Conservation (phyloP, 2,329 filamentous ascomycete genomes). For the Sclerotinia subarctica region DNA sequence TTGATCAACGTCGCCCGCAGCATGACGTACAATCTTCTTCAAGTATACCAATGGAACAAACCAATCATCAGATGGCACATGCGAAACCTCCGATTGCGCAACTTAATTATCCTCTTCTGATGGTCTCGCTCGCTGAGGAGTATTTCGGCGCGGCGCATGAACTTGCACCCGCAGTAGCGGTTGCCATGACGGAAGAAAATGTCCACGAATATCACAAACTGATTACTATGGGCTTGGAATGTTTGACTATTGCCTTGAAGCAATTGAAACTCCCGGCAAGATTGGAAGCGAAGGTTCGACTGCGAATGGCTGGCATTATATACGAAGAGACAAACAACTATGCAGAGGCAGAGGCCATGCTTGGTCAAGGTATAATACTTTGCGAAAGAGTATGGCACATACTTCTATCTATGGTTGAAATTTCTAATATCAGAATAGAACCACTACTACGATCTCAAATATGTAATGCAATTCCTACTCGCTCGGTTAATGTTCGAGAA, state of each 20-base stretch:
- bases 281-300: conserved; percentile 64
- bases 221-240: conserved; percentile 68
- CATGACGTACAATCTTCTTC: conserved; percentile 9
- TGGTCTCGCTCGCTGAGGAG: conserved; percentile 72
- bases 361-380: conserved; percentile 68
- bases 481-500: conserved; percentile 67
- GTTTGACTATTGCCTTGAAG: conserved; percentile 66
- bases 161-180: conserved; percentile 49
- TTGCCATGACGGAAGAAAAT: conserved; percentile 47
- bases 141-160: conserved; percentile 65
- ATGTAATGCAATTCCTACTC: conserved; percentile 72
- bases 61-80: conserved; percentile 18
- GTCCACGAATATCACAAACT: conserved; percentile 68
- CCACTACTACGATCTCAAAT: conserved; percentile 65
- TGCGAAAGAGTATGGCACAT: conserved; percentile 56
- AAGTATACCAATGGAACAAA: conserved; percentile 16
- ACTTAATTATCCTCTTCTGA: conserved; percentile 41
- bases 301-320: conserved; percentile 69
- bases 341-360: conserved; percentile 67
- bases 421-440: conserved; percentile 41
- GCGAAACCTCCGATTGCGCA: conserved; percentile 17
- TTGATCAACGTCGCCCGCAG: conserved; percentile 13
- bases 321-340: conserved; percentile 73
- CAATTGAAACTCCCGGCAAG: conserved; percentile 59
- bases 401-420: neutral